Percentiles rank a stretch among this genome's conserved stretches.
Conservation (phyloP, 2,329 filamentous ascomycete genomes). For the Neofusicoccum ribis region DNA sequence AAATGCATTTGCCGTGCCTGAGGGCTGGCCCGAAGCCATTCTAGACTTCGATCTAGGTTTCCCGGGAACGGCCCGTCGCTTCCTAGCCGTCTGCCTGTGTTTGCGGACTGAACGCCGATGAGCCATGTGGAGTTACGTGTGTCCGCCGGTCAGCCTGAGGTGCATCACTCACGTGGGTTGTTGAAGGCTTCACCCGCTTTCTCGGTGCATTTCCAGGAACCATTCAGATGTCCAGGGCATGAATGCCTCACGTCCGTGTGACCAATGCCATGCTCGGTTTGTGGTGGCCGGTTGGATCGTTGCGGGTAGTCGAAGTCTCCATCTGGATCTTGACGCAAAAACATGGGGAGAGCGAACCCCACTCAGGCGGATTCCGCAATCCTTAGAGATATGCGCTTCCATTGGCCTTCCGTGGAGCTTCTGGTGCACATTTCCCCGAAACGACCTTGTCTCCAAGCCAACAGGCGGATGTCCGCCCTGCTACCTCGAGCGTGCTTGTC, state of each 20-base stretch:
- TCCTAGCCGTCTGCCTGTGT: not conserved
- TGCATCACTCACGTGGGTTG: not conserved
- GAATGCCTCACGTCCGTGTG: not conserved
- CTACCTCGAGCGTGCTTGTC: not conserved
- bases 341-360: too few relatives aligned
- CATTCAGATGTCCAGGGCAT: not conserved
- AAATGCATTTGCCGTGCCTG: not conserved
- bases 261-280: not conserved
- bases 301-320: not conserved
- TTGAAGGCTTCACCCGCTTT: not conserved
- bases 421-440: too few relatives aligned
- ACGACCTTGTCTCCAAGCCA: not conserved
- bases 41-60: slow-evolving; percentile 6
- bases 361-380: too few relatives aligned
- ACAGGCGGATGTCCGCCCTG: not conserved
- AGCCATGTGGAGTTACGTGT: not conserved
- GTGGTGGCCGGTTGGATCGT: too few relatives aligned
- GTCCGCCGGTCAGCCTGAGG: not conserved
- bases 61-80: slow-evolving; percentile 7
- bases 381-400: too few relatives aligned
- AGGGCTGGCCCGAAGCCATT: not conserved
- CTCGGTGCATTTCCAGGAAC: not conserved
- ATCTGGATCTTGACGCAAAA: too few relatives aligned
- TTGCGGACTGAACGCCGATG: slow-evolving; percentile 5
- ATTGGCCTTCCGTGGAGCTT: too few relatives aligned